Base-by-base conservation (phyloP, 371 early-diverging fungal genomes). In the Ordospora colligata region DNA sequence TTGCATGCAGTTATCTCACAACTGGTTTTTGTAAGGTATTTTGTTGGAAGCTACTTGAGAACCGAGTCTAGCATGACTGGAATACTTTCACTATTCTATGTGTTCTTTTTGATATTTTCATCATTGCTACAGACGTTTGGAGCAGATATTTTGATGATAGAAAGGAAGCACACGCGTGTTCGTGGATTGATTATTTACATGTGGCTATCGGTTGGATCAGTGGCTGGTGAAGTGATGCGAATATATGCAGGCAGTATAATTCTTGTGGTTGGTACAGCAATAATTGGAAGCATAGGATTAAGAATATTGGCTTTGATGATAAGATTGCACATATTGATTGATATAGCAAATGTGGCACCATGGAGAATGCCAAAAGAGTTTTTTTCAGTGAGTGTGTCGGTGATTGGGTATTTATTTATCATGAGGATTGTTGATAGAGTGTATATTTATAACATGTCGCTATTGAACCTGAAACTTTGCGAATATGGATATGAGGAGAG, bases 371-470 rank as follows among this genome's bases (percentile, higher is more conserved):
- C 58, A 12, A 17, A 17, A 14, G 14, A 19, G 9, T 2, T 73
- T 22, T 49, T 73, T 19, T 0, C 49, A 25, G 17, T 19, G 4
- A 64, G 47, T 51, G 17, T 62, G n/a, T 73, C 73, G 14, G 32
- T 22, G 17, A 23, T 42, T 0, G 10, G 40, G 5, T 65, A 64
- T 21, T 63, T 45, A 6, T 23, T 47, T 32, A 22, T 73, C 23
- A 46, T 51, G 25, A 65, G 65, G 9, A 42, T 64, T 50, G 32
- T 73, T 14, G 65, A 73, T 64, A 62, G 50, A 42, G 43, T 73
- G 23, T 19, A 63, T 21, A 25, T 42, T 1, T 73, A 45, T 23
- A 73, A 73, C 50, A 50, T 62, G 65, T 54, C 58, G n/a, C 17
- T 73, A 14, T 19, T 54, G 65, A 23, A 49, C 40, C 63, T 64